Evolutionary conservation across 768 basidiomycete species (phyloP), one percentile per base, ranked within the genome.

Genomic region (Gloeopeniophorella convolvens): DNA sequence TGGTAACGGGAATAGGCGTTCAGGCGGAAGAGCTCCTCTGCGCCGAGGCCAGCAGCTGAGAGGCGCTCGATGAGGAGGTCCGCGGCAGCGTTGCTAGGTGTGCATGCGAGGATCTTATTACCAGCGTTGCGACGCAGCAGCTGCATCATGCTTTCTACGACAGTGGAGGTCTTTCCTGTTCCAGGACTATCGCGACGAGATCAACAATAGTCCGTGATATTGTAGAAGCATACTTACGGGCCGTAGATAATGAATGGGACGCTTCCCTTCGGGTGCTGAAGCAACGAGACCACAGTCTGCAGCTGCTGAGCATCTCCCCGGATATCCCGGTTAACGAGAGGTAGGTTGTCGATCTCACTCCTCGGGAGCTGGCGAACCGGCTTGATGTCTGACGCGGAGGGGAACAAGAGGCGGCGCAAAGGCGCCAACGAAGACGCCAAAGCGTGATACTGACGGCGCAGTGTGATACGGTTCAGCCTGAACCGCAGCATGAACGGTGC

Each of bases 221-320:
- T 21, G 27, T 20, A 5, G 12, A 37, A 24, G 11, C 23, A 1
- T 1, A 66, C 81, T 62, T 61, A 80, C 78, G 82, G 81, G 16
- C 81, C 82, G 61, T 79, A 83, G 13, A 83, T 66, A 12, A 80
- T 63, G 55, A 83, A 83, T 0, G 81, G 82, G 1, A 69, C 60
- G 5, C 73, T 69, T 0, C 81, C 79, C 0, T 69, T 65, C 12
- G 67, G 62, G 28, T 68, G 71, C 28, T 64, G 54, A 4, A 72
- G 60, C 36, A 83, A 77, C 0, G 75, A 69, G 4, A 63, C 58
- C 0, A 83, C 76, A 0, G 80, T 76, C 46, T 68, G 68, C 5
- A 73, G 55, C 54, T 82, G 80, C 31, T 71, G 66, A 0, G 60
- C 50, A 60, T 85, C 83, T 1, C 54, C 51, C 1, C 63, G 62